Percentiles rank a stretch among this genome's conserved stretches.
phyloP scores from a whole-genome alignment of 208 protist species.

The Phytomonas sp. region DNA sequence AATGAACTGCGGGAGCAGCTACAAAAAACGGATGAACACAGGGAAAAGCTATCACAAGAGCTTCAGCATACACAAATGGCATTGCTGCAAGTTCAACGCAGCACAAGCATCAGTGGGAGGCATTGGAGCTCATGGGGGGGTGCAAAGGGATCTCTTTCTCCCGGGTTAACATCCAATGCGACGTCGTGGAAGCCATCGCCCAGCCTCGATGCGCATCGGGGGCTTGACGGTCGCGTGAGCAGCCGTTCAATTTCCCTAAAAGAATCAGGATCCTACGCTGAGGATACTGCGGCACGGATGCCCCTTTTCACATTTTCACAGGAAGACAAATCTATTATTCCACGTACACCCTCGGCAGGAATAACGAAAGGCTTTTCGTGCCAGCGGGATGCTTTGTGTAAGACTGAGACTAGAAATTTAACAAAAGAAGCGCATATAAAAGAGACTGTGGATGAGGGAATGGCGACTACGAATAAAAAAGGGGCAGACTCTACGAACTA shows the following conservation, averaged over 20 bases:
- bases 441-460: not conserved
- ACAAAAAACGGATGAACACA: constrained; percentile 43
- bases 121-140: not conserved
- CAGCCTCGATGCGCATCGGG: not conserved
- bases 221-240: no score
- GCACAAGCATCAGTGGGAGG: not conserved
- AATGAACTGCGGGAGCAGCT: constrained; percentile 63
- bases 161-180: not conserved
- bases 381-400: not conserved
- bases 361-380: not conserved
- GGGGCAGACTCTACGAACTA: not conserved
- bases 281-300: no score
- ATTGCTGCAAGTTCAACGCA: constrained; percentile 61
- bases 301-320: no score
- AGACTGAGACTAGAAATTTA: not conserved
- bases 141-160: constrained; percentile 1
- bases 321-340: no score
- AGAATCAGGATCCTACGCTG: no score
- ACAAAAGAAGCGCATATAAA: not conserved
- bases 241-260: no score
- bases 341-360: not conserved
- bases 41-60: constrained; percentile 55
- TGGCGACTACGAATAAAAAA: not conserved
- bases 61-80: constrained; percentile 70
- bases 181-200: not conserved